Evolutionary conservation across 2,329 filamentous ascomycete genomes (phyloP).

Genomic region (Epichloe sibirici): DNA sequence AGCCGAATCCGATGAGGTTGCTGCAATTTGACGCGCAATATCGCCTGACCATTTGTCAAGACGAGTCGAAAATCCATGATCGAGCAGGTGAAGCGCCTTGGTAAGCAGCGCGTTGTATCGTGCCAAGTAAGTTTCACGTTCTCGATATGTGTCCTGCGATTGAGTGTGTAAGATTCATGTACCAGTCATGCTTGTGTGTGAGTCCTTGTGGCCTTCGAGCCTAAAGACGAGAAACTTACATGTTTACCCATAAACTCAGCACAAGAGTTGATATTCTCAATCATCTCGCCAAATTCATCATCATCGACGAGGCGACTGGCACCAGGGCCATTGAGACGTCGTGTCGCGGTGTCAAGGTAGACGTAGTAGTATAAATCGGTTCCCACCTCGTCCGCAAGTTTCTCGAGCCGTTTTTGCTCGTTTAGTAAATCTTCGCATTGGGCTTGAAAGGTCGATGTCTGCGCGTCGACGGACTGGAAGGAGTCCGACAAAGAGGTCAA

Average conservation of each 20-base stretch:
- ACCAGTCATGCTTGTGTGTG: neutral
- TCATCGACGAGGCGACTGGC: constrained; percentile 76
- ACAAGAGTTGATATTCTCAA: constrained; percentile 78
- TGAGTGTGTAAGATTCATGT: neutral
- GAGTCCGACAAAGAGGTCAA: constrained; percentile 71
- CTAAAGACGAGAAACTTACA: constrained; percentile 33
- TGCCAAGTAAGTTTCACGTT: constrained; percentile 77
- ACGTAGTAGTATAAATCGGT: constrained; percentile 90
- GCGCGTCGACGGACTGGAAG: constrained; percentile 75
- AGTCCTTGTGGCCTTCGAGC: neutral
- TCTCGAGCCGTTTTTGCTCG: constrained; percentile 69
- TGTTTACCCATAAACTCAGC: constrained; percentile 86
- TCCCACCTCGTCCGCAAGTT: constrained; percentile 71
- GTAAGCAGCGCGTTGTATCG: constrained; percentile 73
- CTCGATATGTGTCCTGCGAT: constrained; percentile 62
- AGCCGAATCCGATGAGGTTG: constrained; percentile 46
- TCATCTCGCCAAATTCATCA: constrained; percentile 76
- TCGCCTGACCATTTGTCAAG: constrained; percentile 42
- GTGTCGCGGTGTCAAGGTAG: constrained; percentile 82
- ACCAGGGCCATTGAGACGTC: constrained; percentile 82
- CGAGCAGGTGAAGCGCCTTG: constrained; percentile 49
- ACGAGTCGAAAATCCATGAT: constrained; percentile 41
- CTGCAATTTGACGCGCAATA: constrained; percentile 40
- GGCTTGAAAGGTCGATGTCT: constrained; percentile 85
- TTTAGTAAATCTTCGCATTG: constrained; percentile 80